phyloP scores from a whole-genome alignment of 352 stramenopile species.

The Globisporangium spiculum region DNA sequence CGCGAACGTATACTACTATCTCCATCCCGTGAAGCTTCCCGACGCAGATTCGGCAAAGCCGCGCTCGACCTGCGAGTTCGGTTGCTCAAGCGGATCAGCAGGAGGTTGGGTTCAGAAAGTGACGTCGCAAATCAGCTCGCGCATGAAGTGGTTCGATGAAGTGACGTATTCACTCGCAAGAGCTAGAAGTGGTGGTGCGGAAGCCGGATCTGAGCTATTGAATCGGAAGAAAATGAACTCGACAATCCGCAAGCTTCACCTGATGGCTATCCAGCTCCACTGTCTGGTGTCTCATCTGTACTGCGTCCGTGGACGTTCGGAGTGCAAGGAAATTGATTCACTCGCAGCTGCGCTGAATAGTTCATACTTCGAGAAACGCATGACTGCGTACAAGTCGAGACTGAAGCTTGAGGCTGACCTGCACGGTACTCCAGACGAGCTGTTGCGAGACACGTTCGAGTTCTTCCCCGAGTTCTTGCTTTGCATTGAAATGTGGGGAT shows the following conservation, averaged over 20 bases:
- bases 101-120: constrained; percentile 70
- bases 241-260: constrained; percentile 73
- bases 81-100: constrained; percentile 41
- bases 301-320: constrained; percentile 43
- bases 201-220: constrained; percentile 40
- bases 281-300: constrained; percentile 69
- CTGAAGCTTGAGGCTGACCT: constrained; percentile 61
- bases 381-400: constrained; percentile 69
- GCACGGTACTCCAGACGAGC: constrained; percentile 37
- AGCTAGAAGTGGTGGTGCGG: constrained; percentile 28
- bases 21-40: constrained; percentile 30
- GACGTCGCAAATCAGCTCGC: constrained; percentile 70
- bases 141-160: constrained; percentile 80
- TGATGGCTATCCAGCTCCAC: constrained; percentile 74
- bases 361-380: constrained; percentile 71
- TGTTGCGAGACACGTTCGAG: constrained; percentile 69
- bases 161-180: constrained; percentile 70
- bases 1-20: constrained; percentile 71
- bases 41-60: constrained; percentile 10
- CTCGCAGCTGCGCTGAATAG: constrained; percentile 62
- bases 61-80: constrained; percentile 45
- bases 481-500: constrained; percentile 73
- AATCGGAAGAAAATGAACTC: constrained; percentile 85
- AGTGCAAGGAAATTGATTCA: constrained; percentile 60
- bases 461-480: constrained; percentile 76